Evolutionary conservation across 2,329 filamentous ascomycete genomes (phyloP).

Genomic region (Xylariales sp.): DNA sequence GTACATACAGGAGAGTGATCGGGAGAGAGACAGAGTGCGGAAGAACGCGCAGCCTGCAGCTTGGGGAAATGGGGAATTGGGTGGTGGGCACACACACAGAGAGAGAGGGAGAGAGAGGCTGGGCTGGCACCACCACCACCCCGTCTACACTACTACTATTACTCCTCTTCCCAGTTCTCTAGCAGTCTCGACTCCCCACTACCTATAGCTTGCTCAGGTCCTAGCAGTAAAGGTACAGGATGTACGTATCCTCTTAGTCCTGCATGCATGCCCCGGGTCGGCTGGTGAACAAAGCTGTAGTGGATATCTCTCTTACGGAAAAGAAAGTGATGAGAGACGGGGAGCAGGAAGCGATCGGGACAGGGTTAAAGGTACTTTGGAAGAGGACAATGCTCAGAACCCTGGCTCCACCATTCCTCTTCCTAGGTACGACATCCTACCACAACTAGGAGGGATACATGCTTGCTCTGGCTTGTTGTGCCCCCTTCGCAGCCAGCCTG

Average conservation of each 20-base stretch:
- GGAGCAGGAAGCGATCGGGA: conserved; percentile 4
- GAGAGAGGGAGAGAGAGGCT: too few relatives aligned
- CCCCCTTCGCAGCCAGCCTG: neutral
- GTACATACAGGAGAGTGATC: neutral
- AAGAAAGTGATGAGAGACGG: conserved; percentile 1
- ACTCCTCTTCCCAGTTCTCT: too few relatives aligned
- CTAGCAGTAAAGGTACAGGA: too few relatives aligned
- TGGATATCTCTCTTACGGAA: conserved; percentile 3
- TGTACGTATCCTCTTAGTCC: too few relatives aligned
- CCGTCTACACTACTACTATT: too few relatives aligned
- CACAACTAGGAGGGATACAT: too few relatives aligned
- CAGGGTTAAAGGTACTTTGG: conserved; percentile 1
- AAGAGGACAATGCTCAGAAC: conserved; percentile 6
- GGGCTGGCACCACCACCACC: too few relatives aligned
- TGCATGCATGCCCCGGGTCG: neutral
- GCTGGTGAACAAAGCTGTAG: conserved; percentile 4
- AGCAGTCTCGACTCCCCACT: too few relatives aligned
- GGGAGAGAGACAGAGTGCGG: neutral
- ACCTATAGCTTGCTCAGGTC: too few relatives aligned
- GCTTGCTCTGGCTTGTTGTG: neutral
- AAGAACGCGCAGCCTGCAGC: too few relatives aligned
- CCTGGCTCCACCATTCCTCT: neutral
- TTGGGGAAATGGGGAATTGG: too few relatives aligned
- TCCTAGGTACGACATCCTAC: neutral
- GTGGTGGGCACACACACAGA: too few relatives aligned